phyloP scores from a whole-genome alignment of 176 grass and related monocot species.

The bread wheat (Triticum aestivum) region DNA sequence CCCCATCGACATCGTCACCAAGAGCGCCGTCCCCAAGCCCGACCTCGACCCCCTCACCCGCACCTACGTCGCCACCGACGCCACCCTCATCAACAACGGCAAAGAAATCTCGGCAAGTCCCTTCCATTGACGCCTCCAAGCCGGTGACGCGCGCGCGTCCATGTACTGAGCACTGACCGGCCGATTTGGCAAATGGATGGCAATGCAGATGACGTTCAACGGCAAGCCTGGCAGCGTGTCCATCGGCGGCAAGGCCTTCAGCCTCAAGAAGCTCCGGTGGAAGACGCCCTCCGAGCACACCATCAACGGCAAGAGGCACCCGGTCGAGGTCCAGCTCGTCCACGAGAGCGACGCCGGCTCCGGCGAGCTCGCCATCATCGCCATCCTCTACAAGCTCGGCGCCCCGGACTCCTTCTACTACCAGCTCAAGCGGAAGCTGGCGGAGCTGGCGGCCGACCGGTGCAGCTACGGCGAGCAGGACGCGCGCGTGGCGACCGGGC shows the following conservation, averaged over 20 bases:
- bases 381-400: conserved; percentile 56
- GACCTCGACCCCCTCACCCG: conserved; percentile 26
- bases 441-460: neutral
- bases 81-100: conserved; percentile 62
- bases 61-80: conserved; percentile 42
- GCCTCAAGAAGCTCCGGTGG: conserved; percentile 49
- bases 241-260: conserved; percentile 53
- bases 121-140: neutral
- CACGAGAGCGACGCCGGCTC: conserved; percentile 45
- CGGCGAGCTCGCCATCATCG: conserved; percentile 38
- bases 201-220: conserved; percentile 35
- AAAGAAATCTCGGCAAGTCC: conserved; percentile 40
- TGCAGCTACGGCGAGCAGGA: conserved; percentile 23
- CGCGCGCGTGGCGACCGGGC: neutral
- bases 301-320: conserved; percentile 58
- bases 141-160: neutral
- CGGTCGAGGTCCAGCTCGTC: conserved; percentile 65
- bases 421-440: conserved; percentile 21
- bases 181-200: neutral
- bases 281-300: conserved; percentile 87
- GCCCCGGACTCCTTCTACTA: conserved; percentile 58
- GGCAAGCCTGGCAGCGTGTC: conserved; percentile 27
- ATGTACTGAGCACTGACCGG: neutral
- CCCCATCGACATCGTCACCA: conserved; percentile 69
- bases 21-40: neutral